These are phyloP conservation scores for Thalassiosira profunda DNA, from an alignment of 108 stramenopile species.

Conservation along the genomic window DNA sequence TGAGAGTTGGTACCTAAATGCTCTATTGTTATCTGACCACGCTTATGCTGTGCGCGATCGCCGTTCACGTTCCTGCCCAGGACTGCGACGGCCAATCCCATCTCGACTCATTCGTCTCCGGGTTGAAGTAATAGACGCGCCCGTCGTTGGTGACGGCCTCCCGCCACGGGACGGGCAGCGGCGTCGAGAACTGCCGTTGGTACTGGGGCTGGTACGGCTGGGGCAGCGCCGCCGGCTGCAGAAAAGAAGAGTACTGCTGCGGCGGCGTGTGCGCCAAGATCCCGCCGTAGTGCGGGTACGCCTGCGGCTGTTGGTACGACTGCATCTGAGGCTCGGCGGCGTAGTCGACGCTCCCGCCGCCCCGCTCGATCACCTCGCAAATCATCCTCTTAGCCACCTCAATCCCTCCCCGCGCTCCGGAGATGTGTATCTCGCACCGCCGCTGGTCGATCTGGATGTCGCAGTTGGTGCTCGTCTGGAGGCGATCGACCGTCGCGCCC, in stretches of 20 bases:
- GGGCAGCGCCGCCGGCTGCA: conserved; percentile 46
- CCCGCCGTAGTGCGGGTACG: conserved; percentile 51
- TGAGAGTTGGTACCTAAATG: too few relatives aligned
- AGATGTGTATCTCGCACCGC: conserved; percentile 86
- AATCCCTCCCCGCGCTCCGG: conserved; percentile 77
- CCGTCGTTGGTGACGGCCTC: conserved; percentile 76
- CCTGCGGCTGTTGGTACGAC: conserved; percentile 43
- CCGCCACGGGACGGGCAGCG: conserved; percentile 55
- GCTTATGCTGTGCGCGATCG: too few relatives aligned
- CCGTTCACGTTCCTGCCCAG: background rate
- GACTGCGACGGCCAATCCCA: conserved; percentile 82
- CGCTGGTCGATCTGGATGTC: conserved; percentile 96
- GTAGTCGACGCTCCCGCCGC: conserved; percentile 40
- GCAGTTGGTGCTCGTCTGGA: conserved; percentile 85
- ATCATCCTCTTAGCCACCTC: conserved; percentile 88
- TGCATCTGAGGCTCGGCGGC: conserved; percentile 30
- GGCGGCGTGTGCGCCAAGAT: too few relatives aligned
- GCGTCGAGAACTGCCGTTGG: background rate
- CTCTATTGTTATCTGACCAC: too few relatives aligned
- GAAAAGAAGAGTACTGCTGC: conserved; percentile 39
- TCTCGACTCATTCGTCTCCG: conserved; percentile 80
- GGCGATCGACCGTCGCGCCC: conserved; percentile 92
- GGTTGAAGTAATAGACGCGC: conserved; percentile 93
- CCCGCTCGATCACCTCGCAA: conserved; percentile 86
- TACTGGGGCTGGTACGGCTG: conserved; percentile 55